A percentile compares a stretch with the other conserved stretches of the same genome.
phyloP scores from a whole-genome alignment of 2,329 filamentous ascomycete genomes.

The Orbilia blumenaviensis region DNA sequence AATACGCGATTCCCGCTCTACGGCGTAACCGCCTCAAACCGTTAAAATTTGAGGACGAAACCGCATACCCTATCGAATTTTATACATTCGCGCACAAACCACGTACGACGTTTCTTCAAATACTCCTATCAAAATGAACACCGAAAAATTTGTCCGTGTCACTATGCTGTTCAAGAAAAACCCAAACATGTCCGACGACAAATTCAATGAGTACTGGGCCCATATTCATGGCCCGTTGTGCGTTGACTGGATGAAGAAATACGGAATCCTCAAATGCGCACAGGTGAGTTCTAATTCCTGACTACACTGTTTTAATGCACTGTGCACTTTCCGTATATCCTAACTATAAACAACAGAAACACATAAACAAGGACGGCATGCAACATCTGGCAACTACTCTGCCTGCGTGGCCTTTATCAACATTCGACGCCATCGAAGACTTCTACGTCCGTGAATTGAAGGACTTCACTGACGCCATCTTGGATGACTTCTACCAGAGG shows the following conservation, averaged over 20 bases:
- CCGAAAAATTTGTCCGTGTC: constrained; percentile 55
- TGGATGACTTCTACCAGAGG: constrained; percentile 12
- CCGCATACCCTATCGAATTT: too few relatives aligned
- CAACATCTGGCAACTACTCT: neutral
- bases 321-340: neutral
- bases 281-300: constrained; percentile 64
- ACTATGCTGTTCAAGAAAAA: constrained; percentile 54
- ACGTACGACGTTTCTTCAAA: too few relatives aligned
- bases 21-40: too few relatives aligned
- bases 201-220: constrained; percentile 56
- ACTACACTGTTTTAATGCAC: neutral
- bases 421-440: constrained; percentile 23
- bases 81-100: too few relatives aligned
- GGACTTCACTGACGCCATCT: constrained; percentile 7
- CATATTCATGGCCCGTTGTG: constrained; percentile 54
- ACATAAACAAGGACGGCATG: constrained; percentile 1
- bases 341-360: neutral
- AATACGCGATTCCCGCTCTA: too few relatives aligned
- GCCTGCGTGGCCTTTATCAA: neutral
- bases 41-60: too few relatives aligned
- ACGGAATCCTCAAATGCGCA: constrained; percentile 49
- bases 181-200: constrained; percentile 42
- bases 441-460: constrained; percentile 23
- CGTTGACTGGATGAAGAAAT: constrained; percentile 55
- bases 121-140: constrained; percentile 19